A percentile compares a stretch with the other conserved stretches of the same genome.
Evolutionary conservation across 805 yeast genomes (phyloP).

Genomic region (Cyberlindnera mississippiensis): DNA sequence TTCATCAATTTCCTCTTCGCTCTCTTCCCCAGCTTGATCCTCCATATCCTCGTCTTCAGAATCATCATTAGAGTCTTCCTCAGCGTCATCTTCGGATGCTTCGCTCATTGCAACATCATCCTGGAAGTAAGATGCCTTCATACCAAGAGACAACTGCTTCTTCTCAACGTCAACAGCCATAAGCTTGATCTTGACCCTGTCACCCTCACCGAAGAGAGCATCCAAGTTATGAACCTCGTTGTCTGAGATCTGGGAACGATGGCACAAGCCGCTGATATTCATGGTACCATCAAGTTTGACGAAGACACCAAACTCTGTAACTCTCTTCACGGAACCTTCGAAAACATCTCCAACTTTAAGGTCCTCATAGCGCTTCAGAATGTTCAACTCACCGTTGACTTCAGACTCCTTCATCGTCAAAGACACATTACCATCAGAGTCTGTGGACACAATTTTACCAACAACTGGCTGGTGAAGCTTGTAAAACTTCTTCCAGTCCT

Average conservation of each 20-base stretch:
- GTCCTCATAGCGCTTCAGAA: constrained; percentile 60
- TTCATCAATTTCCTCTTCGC: constrained; percentile 28
- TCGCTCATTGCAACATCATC: constrained; percentile 33
- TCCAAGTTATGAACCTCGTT: constrained; percentile 53
- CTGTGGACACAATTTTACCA: constrained; percentile 67
- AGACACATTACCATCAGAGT: constrained; percentile 59
- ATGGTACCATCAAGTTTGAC: constrained; percentile 73
- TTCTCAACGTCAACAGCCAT: constrained; percentile 58
- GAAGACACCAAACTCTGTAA: constrained; percentile 88
- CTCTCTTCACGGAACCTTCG: constrained; percentile 75
- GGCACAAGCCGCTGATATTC: constrained; percentile 82
- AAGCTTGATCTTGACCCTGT: constrained; percentile 81
- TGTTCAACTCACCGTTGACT: constrained; percentile 62
- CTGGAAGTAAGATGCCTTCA: constrained; percentile 88
- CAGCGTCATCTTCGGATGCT: constrained; percentile 21
- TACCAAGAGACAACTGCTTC: constrained; percentile 79
- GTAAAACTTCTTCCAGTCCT: constrained; percentile 84
- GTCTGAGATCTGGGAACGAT: constrained; percentile 79
- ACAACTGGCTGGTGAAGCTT: constrained; percentile 65
- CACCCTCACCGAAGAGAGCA: constrained; percentile 81
- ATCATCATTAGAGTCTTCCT: constrained; percentile 21
- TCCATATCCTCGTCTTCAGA: constrained; percentile 15
- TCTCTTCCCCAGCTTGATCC: too few relatives aligned
- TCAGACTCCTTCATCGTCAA: constrained; percentile 80
- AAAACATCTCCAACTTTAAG: constrained; percentile 63